Evolutionary conservation across 176 grass and related monocot genomes (phyloP).

Genomic region (Juncus inflexus): DNA sequence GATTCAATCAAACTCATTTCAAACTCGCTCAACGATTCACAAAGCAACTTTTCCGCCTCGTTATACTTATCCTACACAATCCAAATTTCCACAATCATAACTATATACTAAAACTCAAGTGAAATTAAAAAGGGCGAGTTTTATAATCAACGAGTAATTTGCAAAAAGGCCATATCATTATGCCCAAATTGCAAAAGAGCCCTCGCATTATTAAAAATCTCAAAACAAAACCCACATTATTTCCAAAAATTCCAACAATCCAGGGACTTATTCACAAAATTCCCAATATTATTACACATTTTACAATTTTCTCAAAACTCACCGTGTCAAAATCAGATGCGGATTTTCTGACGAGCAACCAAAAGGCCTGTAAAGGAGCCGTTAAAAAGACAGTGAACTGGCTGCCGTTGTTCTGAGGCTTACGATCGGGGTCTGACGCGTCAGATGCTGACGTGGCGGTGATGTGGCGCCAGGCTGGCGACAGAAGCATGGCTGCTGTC

Average conservation of each 20-base stretch:
- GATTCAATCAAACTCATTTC: slow-evolving; percentile 48
- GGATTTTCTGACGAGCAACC: slow-evolving; percentile 58
- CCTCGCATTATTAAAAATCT: not conserved
- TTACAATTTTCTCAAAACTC: not conserved
- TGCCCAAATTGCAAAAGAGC: too few relatives aligned
- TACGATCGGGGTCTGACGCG: slow-evolving; percentile 46
- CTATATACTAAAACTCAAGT: too few relatives aligned
- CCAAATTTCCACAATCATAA: not conserved
- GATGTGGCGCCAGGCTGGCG: slow-evolving; percentile 50
- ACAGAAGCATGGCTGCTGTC: slow-evolving; percentile 76
- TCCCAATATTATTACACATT: too few relatives aligned
- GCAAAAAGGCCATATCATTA: too few relatives aligned
- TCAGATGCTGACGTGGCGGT: slow-evolving; percentile 21
- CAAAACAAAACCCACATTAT: slow-evolving; percentile 1
- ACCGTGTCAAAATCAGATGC: slow-evolving; percentile 59
- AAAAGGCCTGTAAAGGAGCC: slow-evolving; percentile 92
- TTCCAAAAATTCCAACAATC: not conserved
- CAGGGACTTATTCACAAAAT: too few relatives aligned
- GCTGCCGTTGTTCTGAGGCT: slow-evolving; percentile 49
- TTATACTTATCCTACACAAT: slow-evolving; percentile 63
- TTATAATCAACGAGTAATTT: too few relatives aligned
- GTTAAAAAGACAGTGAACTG: slow-evolving; percentile 96
- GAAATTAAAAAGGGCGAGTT: too few relatives aligned
- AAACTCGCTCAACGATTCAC: slow-evolving; percentile 65
- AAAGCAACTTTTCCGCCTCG: slow-evolving; percentile 65